Evolutionary conservation across 78 protist genomes (phyloP).

Genomic region (Dictyostelium firmibasis): DNA sequence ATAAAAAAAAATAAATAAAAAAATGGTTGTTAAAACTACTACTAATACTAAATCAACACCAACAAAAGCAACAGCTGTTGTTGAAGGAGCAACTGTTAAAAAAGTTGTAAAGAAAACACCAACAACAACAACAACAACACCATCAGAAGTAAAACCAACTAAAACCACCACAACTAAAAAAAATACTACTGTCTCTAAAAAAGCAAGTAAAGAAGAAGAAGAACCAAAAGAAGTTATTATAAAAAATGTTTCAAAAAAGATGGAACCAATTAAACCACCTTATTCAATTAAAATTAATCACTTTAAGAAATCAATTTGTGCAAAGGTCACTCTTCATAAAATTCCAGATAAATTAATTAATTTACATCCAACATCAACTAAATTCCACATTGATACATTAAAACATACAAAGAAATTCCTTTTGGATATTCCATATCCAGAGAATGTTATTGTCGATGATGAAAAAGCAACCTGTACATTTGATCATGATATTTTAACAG

Average conservation of each 20-base stretch:
- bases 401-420: conserved; percentile 32
- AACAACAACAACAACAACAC: background rate
- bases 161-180: background rate
- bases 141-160: background rate
- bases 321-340: conserved; percentile 34
- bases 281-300: conserved; percentile 1
- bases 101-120: background rate
- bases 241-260: background rate
- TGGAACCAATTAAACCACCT: conserved; percentile 47
- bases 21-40: background rate
- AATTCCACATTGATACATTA: conserved; percentile 27
- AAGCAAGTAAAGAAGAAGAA: background rate
- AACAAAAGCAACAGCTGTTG: background rate
- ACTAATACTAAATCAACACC: background rate
- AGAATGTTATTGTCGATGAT: conserved; percentile 24
- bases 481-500: conserved; percentile 48
- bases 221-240: background rate
- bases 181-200: background rate
- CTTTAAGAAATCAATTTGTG: background rate
- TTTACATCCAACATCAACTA: conserved; percentile 22
- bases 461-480: background rate
- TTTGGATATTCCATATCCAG: conserved; percentile 34
- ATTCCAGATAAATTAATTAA: conserved; percentile 59
- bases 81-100: background rate
- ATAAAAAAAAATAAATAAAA: background rate